Evolutionary conservation across 371 early-diverging fungal species (phyloP).

Genomic region (Mucor mucedo): DNA sequence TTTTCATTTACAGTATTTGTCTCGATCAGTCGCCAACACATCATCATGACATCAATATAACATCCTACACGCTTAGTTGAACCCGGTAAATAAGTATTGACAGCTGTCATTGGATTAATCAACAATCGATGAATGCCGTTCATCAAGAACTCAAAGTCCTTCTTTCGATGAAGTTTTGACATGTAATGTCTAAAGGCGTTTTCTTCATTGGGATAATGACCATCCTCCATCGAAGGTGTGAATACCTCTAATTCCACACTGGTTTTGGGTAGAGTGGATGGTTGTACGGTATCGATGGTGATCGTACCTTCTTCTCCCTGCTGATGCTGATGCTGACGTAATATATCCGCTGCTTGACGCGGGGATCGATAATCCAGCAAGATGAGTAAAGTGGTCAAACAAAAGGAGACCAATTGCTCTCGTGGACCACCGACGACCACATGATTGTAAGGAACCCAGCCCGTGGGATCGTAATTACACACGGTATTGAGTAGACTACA

Average conservation of each 20-base stretch:
- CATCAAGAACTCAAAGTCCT: constrained; percentile 80
- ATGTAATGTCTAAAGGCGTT: constrained; percentile 78
- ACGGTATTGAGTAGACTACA: constrained; percentile 86
- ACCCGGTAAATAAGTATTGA: constrained; percentile 79
- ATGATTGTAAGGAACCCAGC: constrained; percentile 91
- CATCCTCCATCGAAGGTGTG: constrained; percentile 6
- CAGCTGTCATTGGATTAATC: constrained; percentile 80
- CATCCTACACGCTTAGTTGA: constrained; percentile 74
- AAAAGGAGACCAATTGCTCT: constrained; percentile 74
- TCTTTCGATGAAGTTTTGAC: constrained; percentile 75
- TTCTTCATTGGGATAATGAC: constrained; percentile 8
- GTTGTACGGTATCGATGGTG: constrained; percentile 18
- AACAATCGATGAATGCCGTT: constrained; percentile 78
- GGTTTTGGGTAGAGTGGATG: constrained; percentile 28
- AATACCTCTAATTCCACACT: constrained; percentile 26
- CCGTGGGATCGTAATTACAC: constrained; percentile 79
- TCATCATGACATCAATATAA: constrained; percentile 78
- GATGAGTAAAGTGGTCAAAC: constrained; percentile 70
- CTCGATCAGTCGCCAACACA: constrained; percentile 85
- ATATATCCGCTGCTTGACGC: constrained; percentile 31
- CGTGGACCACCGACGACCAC: constrained; percentile 71
- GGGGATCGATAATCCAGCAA: constrained; percentile 74
- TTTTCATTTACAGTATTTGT: constrained; percentile 66
- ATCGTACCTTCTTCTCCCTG: constrained; percentile 18
- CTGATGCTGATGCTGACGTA: constrained; percentile 27